Base-by-base conservation (phyloP, 2,329 filamentous ascomycete genomes). In the Hypoxylon sp. region DNA sequence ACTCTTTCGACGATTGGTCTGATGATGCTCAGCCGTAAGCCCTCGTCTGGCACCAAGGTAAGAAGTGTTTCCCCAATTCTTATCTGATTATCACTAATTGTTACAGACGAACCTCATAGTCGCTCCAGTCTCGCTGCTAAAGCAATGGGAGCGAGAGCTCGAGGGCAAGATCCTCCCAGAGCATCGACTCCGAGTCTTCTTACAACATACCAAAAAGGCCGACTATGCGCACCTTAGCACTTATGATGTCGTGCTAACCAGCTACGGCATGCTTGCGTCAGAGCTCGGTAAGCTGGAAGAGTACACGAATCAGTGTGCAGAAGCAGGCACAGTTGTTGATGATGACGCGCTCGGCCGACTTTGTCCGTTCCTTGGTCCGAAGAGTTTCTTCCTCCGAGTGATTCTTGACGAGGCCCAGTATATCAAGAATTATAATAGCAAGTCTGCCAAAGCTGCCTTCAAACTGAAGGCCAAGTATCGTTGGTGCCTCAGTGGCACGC, bases 121-220 rank as follows among this genome's bases (percentile, higher is more conserved):
- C 51, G 92, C 91, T 0, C 93, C 93, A 0, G 89, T 97, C 10
- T 90, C 93, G 2, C 82, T 97, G 14, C 87, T 97, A 77, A 87
- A 89, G 14, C 94, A 97, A 77, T 97, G 94, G 94, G 89, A 92
- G 74, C 86, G 90, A 51, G 94, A 97, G 78, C 93, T 97, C 50
- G 78, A 84, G 63, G 86, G 84, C 38, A 94, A 94, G 78, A 79
- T 96, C 36, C 89, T 89, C 67, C 71, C 79, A 0, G 80, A 80
- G 0, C 83, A 91, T 75, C 81, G 83, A 32, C 80, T 97, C 13
- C 88, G 83, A 0, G 89, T 93, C 1, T 89, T 87, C 71, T 85
- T 94, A 32, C 87, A 93, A 62, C 93, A 97, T 74, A 87, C 88
- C 21, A 91, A 87, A 68, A 87, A 85, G 69, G 79, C 82, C n/a